These are phyloP conservation scores for Beauveria australis DNA, from an alignment of 2,329 filamentous ascomycete genomes.

Conservation along the genomic window DNA sequence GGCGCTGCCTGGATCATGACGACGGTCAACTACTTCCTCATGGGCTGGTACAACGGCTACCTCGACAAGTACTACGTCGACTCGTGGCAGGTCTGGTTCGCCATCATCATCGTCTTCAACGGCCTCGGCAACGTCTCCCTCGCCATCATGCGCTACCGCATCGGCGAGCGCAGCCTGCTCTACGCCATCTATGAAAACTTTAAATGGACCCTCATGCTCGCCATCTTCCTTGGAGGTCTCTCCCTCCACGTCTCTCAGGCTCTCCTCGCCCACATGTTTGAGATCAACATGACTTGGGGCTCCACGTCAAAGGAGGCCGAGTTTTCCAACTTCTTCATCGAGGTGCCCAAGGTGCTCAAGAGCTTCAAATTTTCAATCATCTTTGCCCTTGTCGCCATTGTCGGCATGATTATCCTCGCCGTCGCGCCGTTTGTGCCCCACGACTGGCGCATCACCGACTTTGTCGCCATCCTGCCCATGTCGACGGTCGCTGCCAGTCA, in stretches of 20 bases:
- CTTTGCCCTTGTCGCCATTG: constrained; percentile 50
- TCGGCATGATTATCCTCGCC: constrained; percentile 57
- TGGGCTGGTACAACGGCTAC: constrained; percentile 62
- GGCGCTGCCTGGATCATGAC: constrained; percentile 60
- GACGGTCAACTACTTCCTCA: constrained; percentile 60
- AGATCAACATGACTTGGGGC: constrained; percentile 39
- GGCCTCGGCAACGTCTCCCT: constrained; percentile 52
- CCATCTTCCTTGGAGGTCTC: constrained; percentile 40
- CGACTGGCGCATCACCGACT: constrained; percentile 59
- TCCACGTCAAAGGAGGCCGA: constrained; percentile 51
- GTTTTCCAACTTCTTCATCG: constrained; percentile 51
- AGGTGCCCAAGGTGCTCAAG: constrained; percentile 61
- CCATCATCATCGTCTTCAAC: constrained; percentile 57
- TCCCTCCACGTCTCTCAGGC: constrained; percentile 34
- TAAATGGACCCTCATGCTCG: constrained; percentile 49
- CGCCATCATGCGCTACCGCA: constrained; percentile 54
- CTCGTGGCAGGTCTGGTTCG: constrained; percentile 55
- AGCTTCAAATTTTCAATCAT: constrained; percentile 69
- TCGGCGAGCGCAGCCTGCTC: constrained; percentile 44
- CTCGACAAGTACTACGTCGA: constrained; percentile 61
- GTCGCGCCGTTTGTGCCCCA: constrained; percentile 55
- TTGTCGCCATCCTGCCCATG: constrained; percentile 71
- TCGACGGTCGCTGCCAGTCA: constrained; percentile 61
- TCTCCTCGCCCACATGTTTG: constrained; percentile 34
- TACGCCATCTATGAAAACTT: constrained; percentile 36